phyloP scores from a whole-genome alignment of 192 early-diverging fungal genomes.

The Pilaira anomala region DNA sequence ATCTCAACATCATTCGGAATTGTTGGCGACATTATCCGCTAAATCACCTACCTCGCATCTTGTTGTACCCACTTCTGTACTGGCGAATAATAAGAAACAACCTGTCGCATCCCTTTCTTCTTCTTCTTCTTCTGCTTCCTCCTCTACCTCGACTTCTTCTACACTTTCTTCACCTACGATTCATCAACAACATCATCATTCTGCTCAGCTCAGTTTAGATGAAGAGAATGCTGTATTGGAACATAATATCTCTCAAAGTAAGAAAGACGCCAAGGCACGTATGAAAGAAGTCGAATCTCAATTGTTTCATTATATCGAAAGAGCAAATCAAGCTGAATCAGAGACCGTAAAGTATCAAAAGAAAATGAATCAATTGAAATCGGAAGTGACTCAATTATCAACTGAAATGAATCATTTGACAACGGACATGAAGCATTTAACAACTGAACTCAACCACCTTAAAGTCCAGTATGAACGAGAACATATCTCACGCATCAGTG shows the following conservation, averaged over 20 bases:
- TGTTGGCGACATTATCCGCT: conserved; percentile 1
- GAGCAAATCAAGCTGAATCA: neutral
- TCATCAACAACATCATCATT: too few species aligned
- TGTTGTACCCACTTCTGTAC: neutral
- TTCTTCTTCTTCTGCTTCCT: neutral
- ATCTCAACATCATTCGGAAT: neutral
- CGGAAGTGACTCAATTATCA: too few species aligned
- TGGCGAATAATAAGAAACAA: neutral
- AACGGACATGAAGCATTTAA: too few species aligned
- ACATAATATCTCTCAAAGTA: neutral
- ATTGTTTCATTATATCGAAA: neutral
- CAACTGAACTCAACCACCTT: too few species aligned
- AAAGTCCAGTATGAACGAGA: too few species aligned
- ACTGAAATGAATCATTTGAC: too few species aligned
- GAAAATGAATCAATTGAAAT: too few species aligned
- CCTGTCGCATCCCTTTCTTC: neutral
- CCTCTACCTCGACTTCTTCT: neutral
- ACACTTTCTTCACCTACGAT: neutral
- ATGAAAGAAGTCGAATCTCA: neutral
- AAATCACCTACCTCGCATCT: neutral
- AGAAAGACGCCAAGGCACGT: neutral
- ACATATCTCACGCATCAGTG: too few species aligned
- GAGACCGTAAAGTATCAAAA: too few species aligned
- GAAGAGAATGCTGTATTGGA: too few species aligned
- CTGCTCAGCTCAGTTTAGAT: too few species aligned